Conservation (phyloP, 1,284 basidiomycete species). For the Trametes versicolor region DNA sequence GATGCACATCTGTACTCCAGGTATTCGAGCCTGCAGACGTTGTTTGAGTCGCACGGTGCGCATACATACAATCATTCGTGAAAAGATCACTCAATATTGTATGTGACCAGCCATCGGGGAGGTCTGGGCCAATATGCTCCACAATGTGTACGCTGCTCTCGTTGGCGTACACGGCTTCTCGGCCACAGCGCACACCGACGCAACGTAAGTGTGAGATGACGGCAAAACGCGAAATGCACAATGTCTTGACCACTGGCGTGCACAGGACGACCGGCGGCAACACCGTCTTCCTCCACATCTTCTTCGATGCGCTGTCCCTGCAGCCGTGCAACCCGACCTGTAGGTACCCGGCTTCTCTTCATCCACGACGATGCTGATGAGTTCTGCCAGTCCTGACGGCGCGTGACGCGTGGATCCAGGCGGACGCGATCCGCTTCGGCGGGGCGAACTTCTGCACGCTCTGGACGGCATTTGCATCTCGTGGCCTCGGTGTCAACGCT, state of each 20-base stretch:
- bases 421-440: constrained; percentile 50
- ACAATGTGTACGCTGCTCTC: constrained; percentile 60
- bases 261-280: constrained; percentile 52
- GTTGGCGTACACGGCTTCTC: constrained; percentile 56
- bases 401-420: constrained; percentile 63
- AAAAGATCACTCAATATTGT: not conserved
- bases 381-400: constrained; percentile 41
- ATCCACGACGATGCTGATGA: not conserved
- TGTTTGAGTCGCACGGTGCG: constrained; percentile 51
- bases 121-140: constrained; percentile 63
- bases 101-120: constrained; percentile 53
- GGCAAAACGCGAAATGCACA: no score
- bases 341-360: not conserved
- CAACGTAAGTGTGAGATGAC: constrained; percentile 18
- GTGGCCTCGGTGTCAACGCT: constrained; percentile 47
- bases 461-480: constrained; percentile 50
- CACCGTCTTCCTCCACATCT: constrained; percentile 57
- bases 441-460: constrained; percentile 49
- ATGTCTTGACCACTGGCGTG: not conserved
- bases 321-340: constrained; percentile 63
- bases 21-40: constrained; percentile 44
- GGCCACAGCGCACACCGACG: constrained; percentile 46
- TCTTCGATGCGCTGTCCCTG: constrained; percentile 58
- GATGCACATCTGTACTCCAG: no score
- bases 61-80: not conserved